phyloP scores from a whole-genome alignment of 2,329 filamentous ascomycete genomes.

The Cercospora janseana region DNA sequence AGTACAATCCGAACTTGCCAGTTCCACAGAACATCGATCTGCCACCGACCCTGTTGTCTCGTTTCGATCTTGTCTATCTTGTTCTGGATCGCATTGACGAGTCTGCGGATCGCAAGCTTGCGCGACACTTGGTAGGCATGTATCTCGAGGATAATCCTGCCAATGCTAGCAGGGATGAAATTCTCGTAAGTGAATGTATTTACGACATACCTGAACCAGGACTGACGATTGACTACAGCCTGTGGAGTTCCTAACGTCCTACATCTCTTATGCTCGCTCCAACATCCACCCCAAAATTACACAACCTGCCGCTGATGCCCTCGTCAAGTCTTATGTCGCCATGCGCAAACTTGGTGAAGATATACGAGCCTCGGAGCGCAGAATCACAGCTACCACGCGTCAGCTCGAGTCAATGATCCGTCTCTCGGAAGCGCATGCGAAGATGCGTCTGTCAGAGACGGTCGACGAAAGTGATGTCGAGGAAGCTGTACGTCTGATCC shows the following conservation, averaged over 20 bases:
- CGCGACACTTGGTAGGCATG: constrained; percentile 90
- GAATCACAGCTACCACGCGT: constrained; percentile 94
- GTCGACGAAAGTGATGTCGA: constrained; percentile 81
- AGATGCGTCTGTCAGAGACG: constrained; percentile 79
- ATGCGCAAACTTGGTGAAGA: constrained; percentile 84
- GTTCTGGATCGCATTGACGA: constrained; percentile 94
- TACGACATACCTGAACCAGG: no score
- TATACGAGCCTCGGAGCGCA: constrained; percentile 78
- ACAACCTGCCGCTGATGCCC: constrained; percentile 73
- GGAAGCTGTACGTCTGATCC: constrained; percentile 90
- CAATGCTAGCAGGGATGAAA: constrained; percentile 73
- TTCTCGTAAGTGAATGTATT: constrained; percentile 72
- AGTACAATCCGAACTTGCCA: constrained; percentile 92
- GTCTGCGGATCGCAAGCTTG: constrained; percentile 79
- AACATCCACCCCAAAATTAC: constrained; percentile 82
- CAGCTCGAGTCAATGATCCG: constrained; percentile 99
- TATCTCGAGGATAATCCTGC: constrained; percentile 94
- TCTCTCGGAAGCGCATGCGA: constrained; percentile 90
- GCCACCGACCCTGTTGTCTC: constrained; percentile 87
- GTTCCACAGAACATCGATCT: constrained; percentile 98
- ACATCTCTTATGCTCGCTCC: constrained; percentile 92
- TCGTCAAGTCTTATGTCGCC: constrained; percentile 83
- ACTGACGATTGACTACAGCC: constrained; percentile 55
- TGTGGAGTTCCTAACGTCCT: constrained; percentile 90
- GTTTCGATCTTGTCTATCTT: constrained; percentile 95